Evolutionary conservation across 2,329 filamentous ascomycete genomes (phyloP).

Genomic region (Ophiostoma montium): DNA sequence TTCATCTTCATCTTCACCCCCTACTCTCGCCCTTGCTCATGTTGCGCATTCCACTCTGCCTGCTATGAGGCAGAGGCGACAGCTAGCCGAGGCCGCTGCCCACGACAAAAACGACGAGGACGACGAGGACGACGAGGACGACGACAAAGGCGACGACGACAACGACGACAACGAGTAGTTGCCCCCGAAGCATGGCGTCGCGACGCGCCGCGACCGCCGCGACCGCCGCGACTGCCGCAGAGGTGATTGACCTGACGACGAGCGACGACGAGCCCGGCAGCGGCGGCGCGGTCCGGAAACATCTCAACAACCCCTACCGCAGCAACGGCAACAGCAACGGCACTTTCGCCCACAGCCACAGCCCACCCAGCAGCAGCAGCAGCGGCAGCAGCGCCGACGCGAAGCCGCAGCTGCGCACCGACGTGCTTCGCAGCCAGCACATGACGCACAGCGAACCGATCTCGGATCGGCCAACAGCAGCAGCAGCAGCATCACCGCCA

Average conservation of each 20-base stretch:
- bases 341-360: conserved; percentile 1
- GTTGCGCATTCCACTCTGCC: conserved; percentile 1
- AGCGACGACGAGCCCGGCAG: conserved; percentile 9
- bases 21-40: not conserved
- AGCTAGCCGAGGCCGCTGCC: conserved; percentile 1
- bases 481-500: too few species aligned
- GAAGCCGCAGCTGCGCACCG: not conserved
- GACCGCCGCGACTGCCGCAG: not conserved
- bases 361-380: not conserved
- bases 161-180: not conserved
- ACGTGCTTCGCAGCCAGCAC: not conserved
- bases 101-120: not conserved
- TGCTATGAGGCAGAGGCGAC: conserved; percentile 7
- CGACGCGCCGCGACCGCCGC: not conserved
- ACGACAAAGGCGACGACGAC: too few species aligned
- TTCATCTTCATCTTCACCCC: not conserved
- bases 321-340: not conserved
- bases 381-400: not conserved
- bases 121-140: not conserved
- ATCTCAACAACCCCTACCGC: not conserved
- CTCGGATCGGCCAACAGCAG: too few species aligned
- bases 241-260: conserved; percentile 12
- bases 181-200: conserved; percentile 3
- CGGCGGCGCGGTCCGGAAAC: not conserved
- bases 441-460: not conserved